Evolutionary conservation across 768 basidiomycete species (phyloP).

Genomic region (Leccinum rimulosum): DNA sequence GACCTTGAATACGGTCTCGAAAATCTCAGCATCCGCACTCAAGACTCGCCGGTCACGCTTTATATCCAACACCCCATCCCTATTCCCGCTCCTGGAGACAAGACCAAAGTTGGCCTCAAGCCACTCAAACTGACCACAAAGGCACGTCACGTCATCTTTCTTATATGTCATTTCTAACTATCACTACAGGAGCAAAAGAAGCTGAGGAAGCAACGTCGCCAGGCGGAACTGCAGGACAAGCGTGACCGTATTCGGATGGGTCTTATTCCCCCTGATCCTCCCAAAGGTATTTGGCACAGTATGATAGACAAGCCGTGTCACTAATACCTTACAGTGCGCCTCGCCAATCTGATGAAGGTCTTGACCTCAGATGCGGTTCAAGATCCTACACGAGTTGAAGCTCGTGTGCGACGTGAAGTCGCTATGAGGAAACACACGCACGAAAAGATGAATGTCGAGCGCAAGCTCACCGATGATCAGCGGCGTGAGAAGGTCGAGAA

Average conservation of each 20-base stretch:
- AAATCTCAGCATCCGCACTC: constrained; percentile 59
- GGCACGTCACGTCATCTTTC: constrained; percentile 32
- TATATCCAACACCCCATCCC: constrained; percentile 98
- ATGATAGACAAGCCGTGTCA: neutral
- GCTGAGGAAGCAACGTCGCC: constrained; percentile 85
- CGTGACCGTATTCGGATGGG: constrained; percentile 96
- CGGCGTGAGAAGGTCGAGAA: constrained; percentile 80
- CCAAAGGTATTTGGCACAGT: constrained; percentile 66
- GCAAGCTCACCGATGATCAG: constrained; percentile 91
- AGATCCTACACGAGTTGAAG: constrained; percentile 97
- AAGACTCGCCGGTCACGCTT: constrained; percentile 76
- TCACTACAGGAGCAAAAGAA: constrained; percentile 83
- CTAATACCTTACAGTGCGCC: constrained; percentile 57
- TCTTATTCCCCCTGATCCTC: constrained; percentile 88
- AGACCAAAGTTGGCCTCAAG: constrained; percentile 73
- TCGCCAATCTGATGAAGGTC: constrained; percentile 97
- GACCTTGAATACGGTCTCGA: constrained; percentile 62
- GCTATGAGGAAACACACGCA: constrained; percentile 85
- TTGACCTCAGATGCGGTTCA: constrained; percentile 94
- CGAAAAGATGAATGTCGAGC: constrained; percentile 90
- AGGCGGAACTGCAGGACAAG: constrained; percentile 90
- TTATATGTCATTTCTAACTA: neutral
- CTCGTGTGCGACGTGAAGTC: constrained; percentile 90
- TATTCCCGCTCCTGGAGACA: constrained; percentile 87
- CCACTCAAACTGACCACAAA: constrained; percentile 92